These are phyloP conservation scores for Fusarium marasasianum DNA, from an alignment of 2,329 filamentous ascomycete species.

Conservation along the genomic window DNA sequence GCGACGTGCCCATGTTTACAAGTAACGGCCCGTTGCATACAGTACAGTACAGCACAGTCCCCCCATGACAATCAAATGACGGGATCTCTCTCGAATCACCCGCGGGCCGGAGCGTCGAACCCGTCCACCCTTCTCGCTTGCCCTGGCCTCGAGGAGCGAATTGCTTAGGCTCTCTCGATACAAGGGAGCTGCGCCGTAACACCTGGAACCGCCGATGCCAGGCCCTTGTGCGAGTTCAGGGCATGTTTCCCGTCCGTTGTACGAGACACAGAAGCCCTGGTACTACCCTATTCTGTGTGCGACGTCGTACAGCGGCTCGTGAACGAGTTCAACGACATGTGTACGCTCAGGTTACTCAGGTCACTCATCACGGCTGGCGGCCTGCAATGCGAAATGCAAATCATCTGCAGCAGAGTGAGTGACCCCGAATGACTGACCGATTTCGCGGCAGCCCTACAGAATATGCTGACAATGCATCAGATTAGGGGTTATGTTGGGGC, in stretches of 20 bases:
- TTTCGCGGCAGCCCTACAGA: conserved; percentile 34
- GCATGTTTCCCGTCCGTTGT: conserved; percentile 12
- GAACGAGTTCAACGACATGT: conserved; percentile 21
- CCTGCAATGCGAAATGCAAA: conserved; percentile 1
- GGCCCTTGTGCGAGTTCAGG: conserved; percentile 14
- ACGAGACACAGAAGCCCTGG: conserved; percentile 26
- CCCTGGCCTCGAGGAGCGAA: conserved; percentile 35
- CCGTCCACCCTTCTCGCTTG: conserved; percentile 38
- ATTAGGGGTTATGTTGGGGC: conserved; percentile 23
- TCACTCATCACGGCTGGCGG: neutral
- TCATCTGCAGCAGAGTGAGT: neutral
- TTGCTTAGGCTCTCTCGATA: conserved; percentile 36
- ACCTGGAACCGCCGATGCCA: conserved; percentile 19
- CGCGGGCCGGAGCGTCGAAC: conserved; percentile 32
- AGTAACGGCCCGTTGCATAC: conserved; percentile 16
- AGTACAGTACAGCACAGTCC: neutral
- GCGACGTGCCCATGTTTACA: neutral
- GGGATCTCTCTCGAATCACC: conserved; percentile 19
- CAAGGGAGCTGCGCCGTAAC: conserved; percentile 27
- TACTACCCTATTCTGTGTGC: neutral
- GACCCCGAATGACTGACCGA: neutral
- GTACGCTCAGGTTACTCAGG: neutral
- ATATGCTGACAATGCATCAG: conserved; percentile 5
- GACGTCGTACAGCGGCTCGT: conserved; percentile 37
- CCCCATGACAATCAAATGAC: conserved; percentile 6